Percentiles rank a stretch among this genome's conserved stretches.
These are phyloP conservation scores for Starmerella potacharoeniae DNA, from an alignment of 805 yeast genomes.

Conservation along the genomic window DNA sequence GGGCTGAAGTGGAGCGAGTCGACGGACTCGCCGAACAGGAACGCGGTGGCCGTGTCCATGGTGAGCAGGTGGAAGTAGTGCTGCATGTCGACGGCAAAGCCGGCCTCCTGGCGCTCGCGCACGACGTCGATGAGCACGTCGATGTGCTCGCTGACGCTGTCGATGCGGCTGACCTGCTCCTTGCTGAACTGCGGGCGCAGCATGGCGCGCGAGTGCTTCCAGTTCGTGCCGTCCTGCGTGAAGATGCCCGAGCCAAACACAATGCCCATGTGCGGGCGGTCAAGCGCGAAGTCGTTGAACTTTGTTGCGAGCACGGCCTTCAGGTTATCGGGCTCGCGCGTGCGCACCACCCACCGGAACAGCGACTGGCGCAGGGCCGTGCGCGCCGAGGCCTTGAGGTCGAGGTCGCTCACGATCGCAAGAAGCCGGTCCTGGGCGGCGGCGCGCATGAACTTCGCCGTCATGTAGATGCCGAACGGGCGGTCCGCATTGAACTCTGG, in stretches of 20 bases:
- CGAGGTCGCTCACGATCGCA: background rate
- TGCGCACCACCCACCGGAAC: constrained; percentile 12
- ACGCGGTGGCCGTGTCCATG: constrained; percentile 26
- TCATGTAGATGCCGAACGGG: constrained; percentile 1
- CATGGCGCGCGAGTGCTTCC: constrained; percentile 31
- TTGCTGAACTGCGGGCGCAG: constrained; percentile 31
- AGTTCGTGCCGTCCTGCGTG: constrained; percentile 29
- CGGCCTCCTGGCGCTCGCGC: constrained; percentile 1
- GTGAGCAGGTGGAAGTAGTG: constrained; percentile 19
- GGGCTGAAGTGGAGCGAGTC: constrained; percentile 9
- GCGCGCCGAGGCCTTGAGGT: background rate
- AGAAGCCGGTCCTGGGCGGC: constrained; percentile 1
- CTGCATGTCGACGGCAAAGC: constrained; percentile 16
- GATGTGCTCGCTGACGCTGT: constrained; percentile 24
- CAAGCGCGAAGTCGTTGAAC: constrained; percentile 28
- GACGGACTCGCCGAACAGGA: constrained; percentile 12
- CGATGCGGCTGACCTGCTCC: constrained; percentile 27
- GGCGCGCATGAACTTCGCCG: background rate
- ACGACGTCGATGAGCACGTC: constrained; percentile 16
- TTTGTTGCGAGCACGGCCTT: constrained; percentile 26
- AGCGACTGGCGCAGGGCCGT: constrained; percentile 6
- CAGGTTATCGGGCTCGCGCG: constrained; percentile 25
- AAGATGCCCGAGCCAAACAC: constrained; percentile 31
- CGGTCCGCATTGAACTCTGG: background rate
- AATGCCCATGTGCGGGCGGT: constrained; percentile 23